Evolutionary conservation across 2,329 filamentous ascomycete genomes (phyloP), one percentile per base, ranked within the genome.

Genomic region (Xylaria sp.): DNA sequence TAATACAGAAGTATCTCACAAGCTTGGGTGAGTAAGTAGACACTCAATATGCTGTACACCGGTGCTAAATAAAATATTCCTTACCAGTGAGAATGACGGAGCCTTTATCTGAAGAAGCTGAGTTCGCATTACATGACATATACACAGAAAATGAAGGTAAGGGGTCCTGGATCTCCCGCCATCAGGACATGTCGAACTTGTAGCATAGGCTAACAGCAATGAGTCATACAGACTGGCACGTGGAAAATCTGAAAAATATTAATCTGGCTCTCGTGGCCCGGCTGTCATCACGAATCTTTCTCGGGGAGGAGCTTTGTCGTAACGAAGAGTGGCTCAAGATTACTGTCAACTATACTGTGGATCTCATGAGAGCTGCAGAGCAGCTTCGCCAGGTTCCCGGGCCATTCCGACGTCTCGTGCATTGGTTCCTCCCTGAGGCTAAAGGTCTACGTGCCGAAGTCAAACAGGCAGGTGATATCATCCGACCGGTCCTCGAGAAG

Each of bases 61-160:
- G 23, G 13, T 52, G 18, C 20, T 52, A 52, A 48, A 48, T 20
- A 20, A 9, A 18, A 48, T 23, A 2, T 48, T 10, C 10, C n/a
- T 48, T 25, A 1, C 1, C 28, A 52, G 49, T 31, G 20, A 52
- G 49, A 52, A 52, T 52, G 49, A 52, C 49, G 12, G 49, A 52
- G 25, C 49, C 49, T 18, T 23, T 52, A 28, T 52, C 49, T 52
- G 49, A 52, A 52, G 49, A 52, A 52, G 49, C 49, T n/a, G 49
- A 52, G 49, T 52, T 52, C 15, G 49, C 49, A 28, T 15, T 52
- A 13, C 49, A 52, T 28, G 49, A 52, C 6, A 52, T 52, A 25
- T 52, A 52, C 20, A 52, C 49, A 5, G 49, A 52, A 10, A 28
- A 52, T 7, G 49, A 52, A 52, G 49, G 49, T 52, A 28, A 25